Percentiles rank a stretch among this genome's conserved stretches.
Evolutionary conservation across 2,329 filamentous ascomycete species (phyloP).

Genomic region (Emergomyces orientalis): DNA sequence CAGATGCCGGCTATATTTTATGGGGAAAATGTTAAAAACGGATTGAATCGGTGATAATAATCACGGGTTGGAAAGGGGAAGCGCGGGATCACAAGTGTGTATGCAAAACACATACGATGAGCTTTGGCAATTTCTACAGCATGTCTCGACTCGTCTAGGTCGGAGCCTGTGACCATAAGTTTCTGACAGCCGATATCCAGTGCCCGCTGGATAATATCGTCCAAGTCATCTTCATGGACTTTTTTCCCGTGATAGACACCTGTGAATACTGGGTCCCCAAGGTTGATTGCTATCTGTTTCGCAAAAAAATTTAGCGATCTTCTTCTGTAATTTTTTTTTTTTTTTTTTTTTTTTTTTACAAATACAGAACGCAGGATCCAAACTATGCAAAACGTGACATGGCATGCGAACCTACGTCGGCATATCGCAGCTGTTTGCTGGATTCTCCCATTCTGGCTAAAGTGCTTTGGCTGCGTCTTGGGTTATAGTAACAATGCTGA

Average conservation of each 20-base stretch:
- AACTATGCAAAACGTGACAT: background rate
- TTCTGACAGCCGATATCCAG: slow-evolving; percentile 71
- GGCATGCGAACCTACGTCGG: slow-evolving; percentile 33
- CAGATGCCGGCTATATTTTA: slow-evolving; percentile 57
- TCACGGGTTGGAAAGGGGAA: background rate
- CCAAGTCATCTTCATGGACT: slow-evolving; percentile 38
- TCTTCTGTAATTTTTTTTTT: background rate
- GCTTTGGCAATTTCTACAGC: slow-evolving; percentile 64
- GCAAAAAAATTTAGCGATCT: background rate
- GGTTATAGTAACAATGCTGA: slow-evolving; percentile 4
- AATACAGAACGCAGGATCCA: background rate
- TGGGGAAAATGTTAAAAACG: background rate
- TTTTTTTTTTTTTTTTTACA: background rate
- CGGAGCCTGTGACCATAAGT: slow-evolving; percentile 87
- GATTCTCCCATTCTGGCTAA: slow-evolving; percentile 29
- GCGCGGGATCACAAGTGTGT: background rate
- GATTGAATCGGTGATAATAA: background rate
- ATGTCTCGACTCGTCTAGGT: slow-evolving; percentile 65
- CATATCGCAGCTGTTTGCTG: slow-evolving; percentile 34
- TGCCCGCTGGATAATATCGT: slow-evolving; percentile 68
- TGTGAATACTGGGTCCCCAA: slow-evolving; percentile 82
- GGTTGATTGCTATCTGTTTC: slow-evolving; percentile 75
- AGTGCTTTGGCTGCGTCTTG: background rate
- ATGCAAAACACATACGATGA: slow-evolving; percentile 51
- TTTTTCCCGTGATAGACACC: slow-evolving; percentile 76